Conservation (phyloP, 306 rosid species). For the Cicer pinnatifidum region DNA sequence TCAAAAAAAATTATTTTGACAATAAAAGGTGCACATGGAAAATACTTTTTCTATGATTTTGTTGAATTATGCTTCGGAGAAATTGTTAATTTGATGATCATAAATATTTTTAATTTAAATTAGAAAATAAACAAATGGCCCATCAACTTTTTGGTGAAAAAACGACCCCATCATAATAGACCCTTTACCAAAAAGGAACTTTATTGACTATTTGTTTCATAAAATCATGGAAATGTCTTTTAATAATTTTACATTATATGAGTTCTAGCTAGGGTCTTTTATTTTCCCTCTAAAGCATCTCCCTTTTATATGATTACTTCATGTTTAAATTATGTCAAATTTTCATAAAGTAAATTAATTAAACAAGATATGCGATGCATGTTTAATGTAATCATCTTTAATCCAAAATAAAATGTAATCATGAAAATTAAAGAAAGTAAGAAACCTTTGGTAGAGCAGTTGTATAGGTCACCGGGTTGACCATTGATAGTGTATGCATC, state of each 20-base stretch:
- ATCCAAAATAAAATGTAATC: neutral
- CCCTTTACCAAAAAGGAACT: neutral
- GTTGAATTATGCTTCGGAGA: no score
- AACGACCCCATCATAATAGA: neutral
- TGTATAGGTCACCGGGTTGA: slow-evolving; percentile 94
- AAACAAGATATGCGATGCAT: slow-evolving; percentile 27
- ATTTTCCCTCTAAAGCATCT: neutral
- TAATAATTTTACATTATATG: slow-evolving; percentile 24
- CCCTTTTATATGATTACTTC: neutral
- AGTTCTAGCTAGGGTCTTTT: neutral
- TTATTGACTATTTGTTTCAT: neutral
- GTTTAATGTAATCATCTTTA: neutral
- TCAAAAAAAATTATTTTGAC: no score
- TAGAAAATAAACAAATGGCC: neutral
- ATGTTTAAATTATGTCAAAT: slow-evolving; percentile 5
- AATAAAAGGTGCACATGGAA: no score
- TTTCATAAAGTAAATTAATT: slow-evolving; percentile 11
- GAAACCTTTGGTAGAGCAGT: slow-evolving; percentile 79
- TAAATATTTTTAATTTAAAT: neutral
- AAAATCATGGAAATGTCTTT: slow-evolving; percentile 11
- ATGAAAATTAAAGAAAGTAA: slow-evolving; percentile 21
- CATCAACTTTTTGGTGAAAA: no score
- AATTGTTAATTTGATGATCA: neutral
- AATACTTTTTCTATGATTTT: no score
- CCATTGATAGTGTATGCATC: slow-evolving; percentile 92